These are phyloP conservation scores for Dothiorella sarmentorum DNA, from an alignment of 2,329 filamentous ascomycete genomes.

Conservation along the genomic window DNA sequence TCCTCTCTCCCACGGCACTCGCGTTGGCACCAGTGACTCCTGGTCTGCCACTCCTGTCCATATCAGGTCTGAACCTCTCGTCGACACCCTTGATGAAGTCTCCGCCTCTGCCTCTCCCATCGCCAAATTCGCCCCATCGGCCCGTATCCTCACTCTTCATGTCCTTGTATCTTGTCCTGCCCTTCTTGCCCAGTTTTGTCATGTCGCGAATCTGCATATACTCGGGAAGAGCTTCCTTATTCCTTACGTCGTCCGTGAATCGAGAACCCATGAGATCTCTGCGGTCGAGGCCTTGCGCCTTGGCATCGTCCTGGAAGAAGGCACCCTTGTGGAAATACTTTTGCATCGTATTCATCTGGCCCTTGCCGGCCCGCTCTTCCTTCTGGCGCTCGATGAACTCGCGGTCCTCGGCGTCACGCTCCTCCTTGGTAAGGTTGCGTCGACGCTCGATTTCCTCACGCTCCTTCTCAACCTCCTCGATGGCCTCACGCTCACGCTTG, in stretches of 20 bases:
- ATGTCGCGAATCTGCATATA: constrained; percentile 91
- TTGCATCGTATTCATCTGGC: constrained; percentile 87
- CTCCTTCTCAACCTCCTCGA: constrained; percentile 80
- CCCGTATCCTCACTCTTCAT: constrained; percentile 89
- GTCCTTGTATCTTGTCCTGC: constrained; percentile 85
- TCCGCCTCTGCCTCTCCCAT: constrained; percentile 41
- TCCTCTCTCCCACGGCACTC: constrained; percentile 64
- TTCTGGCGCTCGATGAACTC: constrained; percentile 73
- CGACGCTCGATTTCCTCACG: constrained; percentile 85
- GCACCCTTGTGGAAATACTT: constrained; percentile 97
- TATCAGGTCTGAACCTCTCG: constrained; percentile 66
- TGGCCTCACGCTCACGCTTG: constrained; percentile 78
- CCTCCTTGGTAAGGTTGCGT: constrained; percentile 79
- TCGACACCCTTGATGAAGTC: constrained; percentile 47
- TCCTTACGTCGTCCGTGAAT: constrained; percentile 78
- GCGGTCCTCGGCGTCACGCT: constrained; percentile 80
- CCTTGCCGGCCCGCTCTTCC: constrained; percentile 68
- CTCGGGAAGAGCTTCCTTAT: constrained; percentile 80
- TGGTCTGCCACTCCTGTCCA: constrained; percentile 39
- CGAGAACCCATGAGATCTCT: constrained; percentile 81
- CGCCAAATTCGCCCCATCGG: constrained; percentile 68
- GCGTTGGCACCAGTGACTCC: constrained; percentile 67
- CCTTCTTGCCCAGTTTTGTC: constrained; percentile 90
- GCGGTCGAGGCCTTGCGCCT: constrained; percentile 70
- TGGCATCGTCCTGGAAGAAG: constrained; percentile 83